Conservation (phyloP, 2,329 filamentous ascomycete species). For the Monilinia polystroma region DNA sequence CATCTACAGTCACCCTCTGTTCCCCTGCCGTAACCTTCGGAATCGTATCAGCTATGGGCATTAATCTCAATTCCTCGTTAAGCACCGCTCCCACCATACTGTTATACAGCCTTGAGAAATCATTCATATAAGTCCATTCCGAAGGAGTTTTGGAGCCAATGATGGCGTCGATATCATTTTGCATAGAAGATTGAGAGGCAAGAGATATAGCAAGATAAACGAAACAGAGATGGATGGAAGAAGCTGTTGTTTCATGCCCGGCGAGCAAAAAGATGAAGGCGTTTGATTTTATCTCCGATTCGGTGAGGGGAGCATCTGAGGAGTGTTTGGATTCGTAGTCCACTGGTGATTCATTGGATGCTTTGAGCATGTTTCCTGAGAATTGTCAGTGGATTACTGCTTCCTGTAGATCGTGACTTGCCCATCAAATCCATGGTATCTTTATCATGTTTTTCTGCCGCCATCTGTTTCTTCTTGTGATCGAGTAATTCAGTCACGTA, state of each 20-base stretch:
- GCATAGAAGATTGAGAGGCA: constrained; percentile 29
- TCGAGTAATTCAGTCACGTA: constrained; percentile 54
- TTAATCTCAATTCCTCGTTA: constrained; percentile 56
- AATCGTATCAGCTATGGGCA: constrained; percentile 54
- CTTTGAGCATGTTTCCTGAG: constrained; percentile 32
- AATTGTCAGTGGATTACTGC: neutral
- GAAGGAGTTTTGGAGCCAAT: constrained; percentile 30
- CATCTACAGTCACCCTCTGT: constrained; percentile 35
- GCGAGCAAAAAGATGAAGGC: constrained; percentile 40
- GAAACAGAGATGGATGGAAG: constrained; percentile 37
- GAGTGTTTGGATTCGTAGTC: constrained; percentile 19
- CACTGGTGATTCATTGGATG: constrained; percentile 24
- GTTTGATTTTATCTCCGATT: constrained; percentile 39
- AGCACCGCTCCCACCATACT: constrained; percentile 32
- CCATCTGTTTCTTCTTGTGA: constrained; percentile 31
- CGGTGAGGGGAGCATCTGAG: constrained; percentile 23
- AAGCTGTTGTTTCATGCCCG: constrained; percentile 41
- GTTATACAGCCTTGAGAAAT: constrained; percentile 35
- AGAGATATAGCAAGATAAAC: constrained; percentile 35
- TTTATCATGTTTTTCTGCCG: constrained; percentile 30
- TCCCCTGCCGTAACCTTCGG: constrained; percentile 37
- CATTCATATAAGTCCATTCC: constrained; percentile 30
- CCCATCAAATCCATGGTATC: constrained; percentile 35
- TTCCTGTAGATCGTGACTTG: neutral
- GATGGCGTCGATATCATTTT: constrained; percentile 36